Base-by-base conservation (phyloP, 306 rosid species). In the Pterocarpus macrocarpus region DNA sequence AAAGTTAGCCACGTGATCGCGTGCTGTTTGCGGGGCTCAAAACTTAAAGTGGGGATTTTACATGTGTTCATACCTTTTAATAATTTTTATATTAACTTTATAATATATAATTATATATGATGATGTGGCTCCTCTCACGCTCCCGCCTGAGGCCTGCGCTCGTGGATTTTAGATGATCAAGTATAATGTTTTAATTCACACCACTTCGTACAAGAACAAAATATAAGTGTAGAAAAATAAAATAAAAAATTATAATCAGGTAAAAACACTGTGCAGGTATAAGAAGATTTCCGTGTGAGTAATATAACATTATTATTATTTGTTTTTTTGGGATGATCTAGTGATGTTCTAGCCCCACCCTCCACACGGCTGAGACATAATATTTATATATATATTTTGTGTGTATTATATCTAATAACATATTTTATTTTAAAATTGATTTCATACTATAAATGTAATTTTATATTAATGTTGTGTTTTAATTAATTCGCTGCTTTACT, bases 11-110 rank as follows among this genome's bases (percentile, higher is more conserved):
- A 85, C 86, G 84, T 85, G 86, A 73, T 80, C 86, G 78, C 81
- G 86, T 85, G 88, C 55, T 62, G 47, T 72, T 85, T 74, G 78
- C 70, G 65, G 71, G 73, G 71, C 66, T 76, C 88, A 66, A 63
- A 80, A 43, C 47, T 43, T 73, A 72, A 85, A 30, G 86, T n/a
- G 53, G 36, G 55, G 28, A 1, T 79, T 49, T 67, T 32, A 38
- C 83, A 84, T 84, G 80, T 73, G 83, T 39, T 5, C 6, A 35
- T 30, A 43, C 36, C 34, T 16, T 47, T 47, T 43, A 43, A 52
- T 32, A 28, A 55, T 43, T 16, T 74, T 70, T 75, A 5, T 53
- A 53, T 53, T 53, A 43, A 43, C 49, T 43, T 6, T 43, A 8
- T 5, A 6, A 43, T 43, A 43, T 2, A 43, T 5, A 1, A 53